These are phyloP conservation scores for Iris macrosiphon DNA, from an alignment of 106 monocot species.

Conservation along the genomic window DNA sequence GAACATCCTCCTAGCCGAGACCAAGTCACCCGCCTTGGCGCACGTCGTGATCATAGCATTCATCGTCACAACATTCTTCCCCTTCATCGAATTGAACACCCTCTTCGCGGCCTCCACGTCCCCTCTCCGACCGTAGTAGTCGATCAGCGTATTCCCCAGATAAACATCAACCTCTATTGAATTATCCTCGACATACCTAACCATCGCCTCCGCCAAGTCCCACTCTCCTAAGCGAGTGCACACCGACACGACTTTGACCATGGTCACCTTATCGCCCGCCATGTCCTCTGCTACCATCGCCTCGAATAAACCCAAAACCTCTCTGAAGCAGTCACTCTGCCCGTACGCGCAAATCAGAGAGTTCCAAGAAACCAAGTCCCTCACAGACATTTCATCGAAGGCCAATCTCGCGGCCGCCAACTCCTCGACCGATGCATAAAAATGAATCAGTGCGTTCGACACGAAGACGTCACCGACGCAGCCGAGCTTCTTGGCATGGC, in stretches of 20 bases:
- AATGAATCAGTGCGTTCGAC: constrained; percentile 29
- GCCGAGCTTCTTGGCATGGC: constrained; percentile 26
- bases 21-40: constrained; percentile 27
- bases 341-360: constrained; percentile 32
- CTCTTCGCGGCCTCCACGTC: constrained; percentile 16
- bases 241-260: constrained; percentile 35
- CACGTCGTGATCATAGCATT: constrained; percentile 36
- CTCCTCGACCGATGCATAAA: constrained; percentile 16
- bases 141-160: constrained; percentile 53
- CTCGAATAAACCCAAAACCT: constrained; percentile 23
- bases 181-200: constrained; percentile 30
- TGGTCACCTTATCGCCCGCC: constrained; percentile 33
- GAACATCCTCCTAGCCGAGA: constrained; percentile 32
- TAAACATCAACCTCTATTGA: constrained; percentile 29
- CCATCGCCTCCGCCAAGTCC: constrained; percentile 22
- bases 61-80: constrained; percentile 30
- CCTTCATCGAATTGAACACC: constrained; percentile 33
- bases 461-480: constrained; percentile 19
- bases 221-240: constrained; percentile 38
- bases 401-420: constrained; percentile 12
- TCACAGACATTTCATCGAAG: constrained; percentile 39
- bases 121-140: constrained; percentile 31
- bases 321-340: constrained; percentile 13
- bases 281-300: constrained; percentile 17
- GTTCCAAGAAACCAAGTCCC: constrained; percentile 50